Conservation (phyloP, 805 yeast species). For the Suhomyces sp. region DNA sequence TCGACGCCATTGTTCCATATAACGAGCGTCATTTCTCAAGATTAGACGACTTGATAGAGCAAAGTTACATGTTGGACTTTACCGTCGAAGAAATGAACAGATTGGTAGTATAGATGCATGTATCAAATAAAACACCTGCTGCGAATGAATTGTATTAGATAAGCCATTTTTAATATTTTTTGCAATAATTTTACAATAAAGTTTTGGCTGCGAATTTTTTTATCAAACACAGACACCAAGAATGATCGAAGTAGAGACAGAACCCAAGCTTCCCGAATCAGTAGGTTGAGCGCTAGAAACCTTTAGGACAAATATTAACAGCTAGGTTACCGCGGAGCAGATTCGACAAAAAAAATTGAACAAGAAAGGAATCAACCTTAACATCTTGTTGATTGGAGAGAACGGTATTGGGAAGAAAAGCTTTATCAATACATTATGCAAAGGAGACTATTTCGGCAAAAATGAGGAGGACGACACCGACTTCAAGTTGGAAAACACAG, state of each 20-base stretch:
- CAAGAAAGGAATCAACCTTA: conserved; percentile 21
- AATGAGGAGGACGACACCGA: conserved; percentile 5
- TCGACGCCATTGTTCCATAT: conserved; percentile 83
- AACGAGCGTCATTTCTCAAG: conserved; percentile 81
- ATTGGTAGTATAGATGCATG: conserved; percentile 3
- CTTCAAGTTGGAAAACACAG: conserved; percentile 11
- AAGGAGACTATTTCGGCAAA: conserved; percentile 3
- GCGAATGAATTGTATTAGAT: background rate
- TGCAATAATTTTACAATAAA: background rate
- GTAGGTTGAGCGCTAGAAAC: background rate
- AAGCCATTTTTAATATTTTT: background rate
- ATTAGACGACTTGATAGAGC: conserved; percentile 76
- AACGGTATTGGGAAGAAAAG: conserved; percentile 64
- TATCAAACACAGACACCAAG: background rate
- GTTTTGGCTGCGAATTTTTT: background rate
- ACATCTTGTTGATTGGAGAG: conserved; percentile 34
- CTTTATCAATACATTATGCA: conserved; percentile 69
- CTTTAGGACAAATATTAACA: background rate
- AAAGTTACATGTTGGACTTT: conserved; percentile 81
- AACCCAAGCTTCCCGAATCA: background rate
- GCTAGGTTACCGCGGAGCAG: conserved; percentile 18
- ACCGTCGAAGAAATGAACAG: conserved; percentile 72
- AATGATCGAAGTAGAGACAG: background rate
- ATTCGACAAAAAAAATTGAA: conserved; percentile 19
- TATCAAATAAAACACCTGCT: background rate